Evolutionary conservation across 108 stramenopile genomes (phyloP).

Genomic region (Skeletonema menzelii): DNA sequence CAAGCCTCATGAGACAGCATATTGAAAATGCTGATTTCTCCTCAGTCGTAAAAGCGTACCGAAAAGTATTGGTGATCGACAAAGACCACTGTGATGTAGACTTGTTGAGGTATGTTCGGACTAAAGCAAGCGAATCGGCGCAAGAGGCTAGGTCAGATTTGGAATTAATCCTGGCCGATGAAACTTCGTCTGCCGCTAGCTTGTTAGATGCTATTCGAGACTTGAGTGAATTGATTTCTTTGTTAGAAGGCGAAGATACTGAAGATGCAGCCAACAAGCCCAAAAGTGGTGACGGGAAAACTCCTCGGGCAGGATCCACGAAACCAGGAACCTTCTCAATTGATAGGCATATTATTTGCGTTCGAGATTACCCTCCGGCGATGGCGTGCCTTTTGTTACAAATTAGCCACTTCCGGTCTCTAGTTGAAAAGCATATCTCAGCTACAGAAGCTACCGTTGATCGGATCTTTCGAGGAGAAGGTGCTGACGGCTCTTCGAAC

Average conservation of each 20-base stretch:
- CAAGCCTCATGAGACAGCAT: constrained; percentile 85
- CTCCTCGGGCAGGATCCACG: constrained; percentile 21
- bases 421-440: constrained; percentile 61
- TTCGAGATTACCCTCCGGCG: constrained; percentile 78
- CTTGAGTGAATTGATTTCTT: constrained; percentile 75
- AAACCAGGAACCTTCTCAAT: constrained; percentile 62
- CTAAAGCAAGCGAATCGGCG: constrained; percentile 81
- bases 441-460: constrained; percentile 57
- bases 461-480: constrained; percentile 72
- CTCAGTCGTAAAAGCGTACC: constrained; percentile 85
- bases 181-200: constrained; percentile 58
- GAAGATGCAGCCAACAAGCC: background rate
- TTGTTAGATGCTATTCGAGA: constrained; percentile 84
- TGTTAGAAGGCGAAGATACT: constrained; percentile 55
- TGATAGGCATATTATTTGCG: constrained; percentile 63
- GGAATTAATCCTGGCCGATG: constrained; percentile 77
- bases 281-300: constrained; percentile 13
- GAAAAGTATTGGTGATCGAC: constrained; percentile 80
- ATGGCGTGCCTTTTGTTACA: constrained; percentile 81
- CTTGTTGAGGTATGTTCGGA: constrained; percentile 73
- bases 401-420: constrained; percentile 72
- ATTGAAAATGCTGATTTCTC: constrained; percentile 85
- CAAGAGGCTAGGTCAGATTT: constrained; percentile 77
- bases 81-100: constrained; percentile 78
- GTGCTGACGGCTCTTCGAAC: constrained; percentile 25